phyloP scores from a whole-genome alignment of 495 filamentous ascomycete genomes.

The Cercophora samala region DNA sequence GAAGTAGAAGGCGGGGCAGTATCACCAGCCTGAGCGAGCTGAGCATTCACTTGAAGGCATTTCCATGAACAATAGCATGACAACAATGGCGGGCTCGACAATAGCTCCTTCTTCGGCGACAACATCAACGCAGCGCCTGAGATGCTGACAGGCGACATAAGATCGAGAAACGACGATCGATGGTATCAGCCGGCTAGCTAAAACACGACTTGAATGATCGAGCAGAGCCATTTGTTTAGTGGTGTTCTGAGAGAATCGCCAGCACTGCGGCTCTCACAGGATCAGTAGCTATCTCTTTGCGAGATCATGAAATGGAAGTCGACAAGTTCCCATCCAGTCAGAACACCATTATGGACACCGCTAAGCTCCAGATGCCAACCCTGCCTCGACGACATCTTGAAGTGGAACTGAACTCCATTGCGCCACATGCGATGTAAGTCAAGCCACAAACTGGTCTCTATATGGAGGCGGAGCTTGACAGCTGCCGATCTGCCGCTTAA shows the following conservation, averaged over 20 bases:
- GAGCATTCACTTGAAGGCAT: neutral
- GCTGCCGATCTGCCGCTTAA: slow-evolving; percentile 1
- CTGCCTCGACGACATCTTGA: neutral
- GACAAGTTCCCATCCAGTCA: neutral
- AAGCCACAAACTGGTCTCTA: neutral
- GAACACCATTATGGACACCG: neutral
- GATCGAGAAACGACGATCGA: neutral
- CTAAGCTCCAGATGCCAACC: neutral
- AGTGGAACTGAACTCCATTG: neutral
- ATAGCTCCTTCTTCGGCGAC: neutral
- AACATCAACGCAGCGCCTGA: neutral
- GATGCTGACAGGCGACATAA: neutral
- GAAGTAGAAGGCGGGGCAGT: slow-evolving; percentile 16
- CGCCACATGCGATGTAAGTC: neutral
- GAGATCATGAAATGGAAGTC: neutral
- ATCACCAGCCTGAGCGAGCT: neutral
- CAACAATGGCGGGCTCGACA: neutral
- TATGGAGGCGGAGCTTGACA: neutral
- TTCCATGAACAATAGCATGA: neutral
- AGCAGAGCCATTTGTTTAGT: neutral
- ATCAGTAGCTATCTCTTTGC: neutral
- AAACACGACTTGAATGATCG: neutral
- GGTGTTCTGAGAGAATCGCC: neutral
- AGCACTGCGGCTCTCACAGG: neutral
- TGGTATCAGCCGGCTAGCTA: neutral